Conservation (phyloP, 495 filamentous ascomycete species). For the Lichenothelia convexa region DNA sequence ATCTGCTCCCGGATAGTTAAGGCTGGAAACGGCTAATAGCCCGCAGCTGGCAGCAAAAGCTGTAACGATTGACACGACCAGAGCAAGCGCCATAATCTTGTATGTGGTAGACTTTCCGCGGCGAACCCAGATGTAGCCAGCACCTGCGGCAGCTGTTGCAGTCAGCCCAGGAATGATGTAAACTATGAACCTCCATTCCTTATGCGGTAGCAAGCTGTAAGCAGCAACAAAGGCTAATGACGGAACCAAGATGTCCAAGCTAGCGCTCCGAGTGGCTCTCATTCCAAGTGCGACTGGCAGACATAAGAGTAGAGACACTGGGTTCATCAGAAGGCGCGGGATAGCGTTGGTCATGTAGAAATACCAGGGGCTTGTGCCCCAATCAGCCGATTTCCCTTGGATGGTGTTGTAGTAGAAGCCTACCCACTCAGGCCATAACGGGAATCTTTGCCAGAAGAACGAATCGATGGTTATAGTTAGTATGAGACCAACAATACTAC, state of each 20-base stretch:
- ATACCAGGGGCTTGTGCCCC: slow-evolving; percentile 71
- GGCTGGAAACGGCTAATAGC: slow-evolving; percentile 39
- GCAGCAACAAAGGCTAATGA: slow-evolving; percentile 51
- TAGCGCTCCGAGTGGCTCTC: slow-evolving; percentile 27
- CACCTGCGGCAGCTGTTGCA: slow-evolving; percentile 53
- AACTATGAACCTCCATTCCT: slow-evolving; percentile 90
- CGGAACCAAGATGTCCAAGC: slow-evolving; percentile 41
- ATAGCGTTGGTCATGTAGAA: slow-evolving; percentile 71
- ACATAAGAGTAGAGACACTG: slow-evolving; percentile 38
- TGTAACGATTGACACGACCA: slow-evolving; percentile 38
- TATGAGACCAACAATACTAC: slow-evolving; percentile 40
- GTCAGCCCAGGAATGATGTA: slow-evolving; percentile 72
- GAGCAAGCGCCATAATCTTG: slow-evolving; percentile 31
- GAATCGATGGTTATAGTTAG: slow-evolving; percentile 62
- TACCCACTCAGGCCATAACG: slow-evolving; percentile 78
- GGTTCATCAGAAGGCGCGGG: slow-evolving; percentile 71
- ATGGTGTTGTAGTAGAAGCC: slow-evolving; percentile 88
- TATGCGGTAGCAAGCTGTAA: slow-evolving; percentile 80
- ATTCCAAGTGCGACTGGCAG: slow-evolving; percentile 46
- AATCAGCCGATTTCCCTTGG: slow-evolving; percentile 54
- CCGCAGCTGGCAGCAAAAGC: slow-evolving; percentile 39
- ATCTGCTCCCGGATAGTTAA: slow-evolving; percentile 24
- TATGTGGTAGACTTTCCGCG: slow-evolving; percentile 39
- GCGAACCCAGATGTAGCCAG: slow-evolving; percentile 54
- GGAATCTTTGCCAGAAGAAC: slow-evolving; percentile 69